Evolutionary conservation across 1,284 basidiomycete species (phyloP).

Genomic region (Microbotryum violaceum): DNA sequence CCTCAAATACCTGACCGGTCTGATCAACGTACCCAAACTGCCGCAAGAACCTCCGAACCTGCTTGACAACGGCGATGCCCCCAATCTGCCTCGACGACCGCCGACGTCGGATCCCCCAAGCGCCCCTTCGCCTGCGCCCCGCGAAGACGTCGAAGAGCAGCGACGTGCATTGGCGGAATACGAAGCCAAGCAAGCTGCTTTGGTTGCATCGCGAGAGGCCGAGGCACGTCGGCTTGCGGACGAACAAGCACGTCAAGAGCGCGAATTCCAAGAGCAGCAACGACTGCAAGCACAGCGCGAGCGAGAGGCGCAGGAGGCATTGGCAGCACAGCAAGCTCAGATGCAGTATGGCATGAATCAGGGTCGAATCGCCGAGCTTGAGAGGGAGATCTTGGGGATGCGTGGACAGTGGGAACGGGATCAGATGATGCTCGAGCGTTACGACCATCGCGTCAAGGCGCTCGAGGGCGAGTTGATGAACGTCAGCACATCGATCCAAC

Average conservation of each 20-base stretch:
- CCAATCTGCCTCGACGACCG: constrained; percentile 75
- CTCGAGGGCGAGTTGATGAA: constrained; percentile 83
- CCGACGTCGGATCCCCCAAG: constrained; percentile 36
- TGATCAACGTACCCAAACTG: constrained; percentile 93
- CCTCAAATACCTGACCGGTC: constrained; percentile 85
- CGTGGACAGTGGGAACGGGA: constrained; percentile 96
- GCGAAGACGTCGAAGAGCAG: constrained; percentile 80
- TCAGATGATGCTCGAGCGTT: constrained; percentile 95
- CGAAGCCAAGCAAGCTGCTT: constrained; percentile 76
- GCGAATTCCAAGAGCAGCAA: constrained; percentile 86
- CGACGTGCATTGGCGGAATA: constrained; percentile 92
- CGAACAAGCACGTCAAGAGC: constrained; percentile 69
- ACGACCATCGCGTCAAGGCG: constrained; percentile 95
- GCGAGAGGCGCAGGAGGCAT: constrained; percentile 77
- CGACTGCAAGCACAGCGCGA: constrained; percentile 81
- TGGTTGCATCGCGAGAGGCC: constrained; percentile 54
- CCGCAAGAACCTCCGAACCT: constrained; percentile 92
- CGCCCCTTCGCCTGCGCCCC: constrained; percentile 22
- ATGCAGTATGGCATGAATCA: constrained; percentile 36
- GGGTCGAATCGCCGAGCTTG: constrained; percentile 62
- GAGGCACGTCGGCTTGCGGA: constrained; percentile 75
- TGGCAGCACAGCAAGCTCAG: constrained; percentile 49
- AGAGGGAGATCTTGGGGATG: constrained; percentile 86
- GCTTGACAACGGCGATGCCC: constrained; percentile 69
- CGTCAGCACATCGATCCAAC: constrained; percentile 69